Evolutionary conservation across 129 eudicot genomes (phyloP), one percentile per base, ranked within the genome.

Genomic region (Arctium lappa): DNA sequence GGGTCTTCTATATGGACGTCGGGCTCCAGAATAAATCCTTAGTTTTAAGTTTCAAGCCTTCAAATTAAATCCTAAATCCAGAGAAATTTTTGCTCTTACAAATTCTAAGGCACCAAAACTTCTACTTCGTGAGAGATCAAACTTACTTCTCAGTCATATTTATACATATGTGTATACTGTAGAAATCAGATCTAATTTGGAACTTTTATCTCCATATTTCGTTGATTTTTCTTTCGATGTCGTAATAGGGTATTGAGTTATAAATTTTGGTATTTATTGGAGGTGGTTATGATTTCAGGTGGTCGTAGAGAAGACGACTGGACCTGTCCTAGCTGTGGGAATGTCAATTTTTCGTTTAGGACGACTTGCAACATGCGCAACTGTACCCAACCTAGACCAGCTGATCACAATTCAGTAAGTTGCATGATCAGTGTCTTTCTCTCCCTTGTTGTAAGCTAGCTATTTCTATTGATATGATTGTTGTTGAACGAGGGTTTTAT

Each of bases 301-400:
- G 97, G 96, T 18, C 96, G 94, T 44, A 91, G 98, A 80, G 98
- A 94, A 83, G 98, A 94, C 83, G 98, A 94, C 84, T 94, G 98
- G 98, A 94, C 97, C 72, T 94, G 98, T 85, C 94, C 98, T 39
- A 90, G 97, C 83, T 94, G 98, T 85, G 98, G 97, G 69, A 95
- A 95, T 89, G 97, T 95, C 86, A 93, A 91, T 75, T 95, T 95
- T 69, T 95, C 99, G 7, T 95, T 95, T 65, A 87, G 99, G 84
- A 95, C 99, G 68, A 93, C 95, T 16, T 93, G 99, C 87, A 95
- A 95, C 72, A 95, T 93, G 99, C 97, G 98, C 13, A 93, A 89
- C 84, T 94, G 97, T 83, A 92, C 97, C 9, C 98, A 95, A 80
- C 89, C 98, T 40, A 88, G 98, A 81, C 98, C 98, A 78, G 97